Evolutionary conservation across 2,329 filamentous ascomycete genomes (phyloP).

Genomic region (Penicillium decumbens): DNA sequence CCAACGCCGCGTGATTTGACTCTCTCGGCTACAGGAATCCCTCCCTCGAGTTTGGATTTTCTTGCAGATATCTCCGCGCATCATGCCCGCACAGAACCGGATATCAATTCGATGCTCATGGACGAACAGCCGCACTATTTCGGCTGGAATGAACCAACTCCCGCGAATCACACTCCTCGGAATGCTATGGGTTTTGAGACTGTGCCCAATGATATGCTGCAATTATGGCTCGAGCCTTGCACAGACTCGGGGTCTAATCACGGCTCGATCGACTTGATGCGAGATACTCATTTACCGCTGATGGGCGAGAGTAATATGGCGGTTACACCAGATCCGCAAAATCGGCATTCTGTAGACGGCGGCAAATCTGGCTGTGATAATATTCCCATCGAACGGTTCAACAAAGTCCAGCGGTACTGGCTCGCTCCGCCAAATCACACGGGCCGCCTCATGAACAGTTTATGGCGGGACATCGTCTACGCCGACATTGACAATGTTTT

Average conservation of each 20-base stretch:
- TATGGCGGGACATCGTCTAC: constrained; percentile 40
- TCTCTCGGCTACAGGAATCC: constrained; percentile 27
- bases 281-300: constrained; percentile 23
- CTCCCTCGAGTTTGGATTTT: constrained; percentile 40
- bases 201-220: constrained; percentile 31
- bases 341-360: constrained; percentile 21
- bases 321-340: constrained; percentile 22
- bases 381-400: constrained; percentile 42
- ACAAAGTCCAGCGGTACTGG: constrained; percentile 43
- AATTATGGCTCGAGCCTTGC: constrained; percentile 37
- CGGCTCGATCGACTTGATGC: constrained; percentile 28
- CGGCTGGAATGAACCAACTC: constrained; percentile 28
- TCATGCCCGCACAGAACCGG: constrained; percentile 29
- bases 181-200: constrained; percentile 23
- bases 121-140: constrained; percentile 31
- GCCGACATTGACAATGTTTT: constrained; percentile 41
- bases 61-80: constrained; percentile 37
- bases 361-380: constrained; percentile 19
- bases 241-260: constrained; percentile 28
- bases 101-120: constrained; percentile 26
- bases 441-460: constrained; percentile 39
- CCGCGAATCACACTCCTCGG: constrained; percentile 18
- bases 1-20: constrained; percentile 24
- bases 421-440: constrained; percentile 36
- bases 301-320: constrained; percentile 19